Evolutionary conservation across 2,329 filamentous ascomycete genomes (phyloP), one percentile per base, ranked within the genome.

Genomic region (Cryoendolithus antarcticus): DNA sequence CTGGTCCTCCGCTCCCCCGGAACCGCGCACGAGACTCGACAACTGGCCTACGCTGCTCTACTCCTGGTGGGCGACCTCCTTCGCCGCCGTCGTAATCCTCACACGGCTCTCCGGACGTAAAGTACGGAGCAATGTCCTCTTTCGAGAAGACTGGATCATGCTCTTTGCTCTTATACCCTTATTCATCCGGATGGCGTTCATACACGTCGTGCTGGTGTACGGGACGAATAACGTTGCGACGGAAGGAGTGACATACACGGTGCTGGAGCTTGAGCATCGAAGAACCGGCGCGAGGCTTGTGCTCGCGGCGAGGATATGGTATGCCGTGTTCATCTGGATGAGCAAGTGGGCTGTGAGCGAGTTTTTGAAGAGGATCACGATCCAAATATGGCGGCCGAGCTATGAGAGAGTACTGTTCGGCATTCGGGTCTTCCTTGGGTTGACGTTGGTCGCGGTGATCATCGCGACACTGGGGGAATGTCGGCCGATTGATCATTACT

Each of bases 41-140:
- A 80, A 91, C 63, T 93, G 93, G 59, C 86, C 89, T 10, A 93
- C 88, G 0, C 69, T 98, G 35, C 72, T 98, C 47, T 86, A 94
- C 50, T 93, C 84, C 61, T 96, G 89, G 88, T 96, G 89, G 88
- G 86, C 82, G 46, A 91, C 58, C 15, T 43, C 41, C 10, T 60
- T 61, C 43, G 49, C 86, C 45, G 70, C 86, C 31, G 74, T 80
- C 45, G 86, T 95, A 55, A 95, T 98, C 48, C 59, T 88, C 32
- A 67, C 89, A 39, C 77, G 91, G n/a, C 65, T 95, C 24, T 68
- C 69, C 42, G 89, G 91, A 38, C 81, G 91, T 49, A 93, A 88
- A 61, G 73, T 93, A 34, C 75, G 91, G 42, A 89, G 84, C 41
- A 84, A 94, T 61, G 75, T 73, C 48, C 72, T 96, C 40, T 96